Conservation (phyloP, 352 stramenopile genomes). For the Phytophthora hibernalis region DNA sequence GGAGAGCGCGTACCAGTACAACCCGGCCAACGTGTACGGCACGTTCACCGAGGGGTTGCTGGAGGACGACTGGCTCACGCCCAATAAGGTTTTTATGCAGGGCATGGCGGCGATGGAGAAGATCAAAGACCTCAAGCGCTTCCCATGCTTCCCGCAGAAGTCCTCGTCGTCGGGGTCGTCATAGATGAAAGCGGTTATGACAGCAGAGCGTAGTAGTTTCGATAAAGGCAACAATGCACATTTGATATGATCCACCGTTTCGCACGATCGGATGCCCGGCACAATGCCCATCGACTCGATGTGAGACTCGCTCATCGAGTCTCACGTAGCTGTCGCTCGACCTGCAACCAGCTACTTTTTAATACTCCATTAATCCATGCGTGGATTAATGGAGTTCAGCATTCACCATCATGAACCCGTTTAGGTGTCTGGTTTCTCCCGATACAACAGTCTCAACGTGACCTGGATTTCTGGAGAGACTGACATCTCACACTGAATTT, state of each 20-base stretch:
- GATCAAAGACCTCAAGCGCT: constrained; percentile 61
- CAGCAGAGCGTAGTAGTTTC: background rate
- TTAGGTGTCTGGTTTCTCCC: too few species aligned
- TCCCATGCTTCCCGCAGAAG: constrained; percentile 60
- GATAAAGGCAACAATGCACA: constrained; percentile 8
- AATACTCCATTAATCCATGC: too few species aligned
- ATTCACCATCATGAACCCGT: too few species aligned
- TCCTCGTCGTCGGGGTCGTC: constrained; percentile 21
- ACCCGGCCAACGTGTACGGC: constrained; percentile 64
- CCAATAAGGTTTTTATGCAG: constrained; percentile 66
- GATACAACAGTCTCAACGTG: too few species aligned
- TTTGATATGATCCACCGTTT: constrained; percentile 7
- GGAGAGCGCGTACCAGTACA: constrained; percentile 75
- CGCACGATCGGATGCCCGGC: background rate
- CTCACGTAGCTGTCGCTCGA: too few species aligned
- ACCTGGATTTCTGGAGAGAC: background rate
- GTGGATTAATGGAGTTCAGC: too few species aligned
- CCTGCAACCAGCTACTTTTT: too few species aligned
- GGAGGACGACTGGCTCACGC: constrained; percentile 75
- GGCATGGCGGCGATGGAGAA: constrained; percentile 57
- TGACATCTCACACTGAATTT: constrained; percentile 28
- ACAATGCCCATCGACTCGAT: too few species aligned
- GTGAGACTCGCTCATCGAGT: too few species aligned
- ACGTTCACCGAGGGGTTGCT: constrained; percentile 70
- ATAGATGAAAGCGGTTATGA: constrained; percentile 5